Evolutionary conservation across 768 basidiomycete genomes (phyloP), one percentile per base, ranked within the genome.

Genomic region (Tubosaeta sp.): DNA sequence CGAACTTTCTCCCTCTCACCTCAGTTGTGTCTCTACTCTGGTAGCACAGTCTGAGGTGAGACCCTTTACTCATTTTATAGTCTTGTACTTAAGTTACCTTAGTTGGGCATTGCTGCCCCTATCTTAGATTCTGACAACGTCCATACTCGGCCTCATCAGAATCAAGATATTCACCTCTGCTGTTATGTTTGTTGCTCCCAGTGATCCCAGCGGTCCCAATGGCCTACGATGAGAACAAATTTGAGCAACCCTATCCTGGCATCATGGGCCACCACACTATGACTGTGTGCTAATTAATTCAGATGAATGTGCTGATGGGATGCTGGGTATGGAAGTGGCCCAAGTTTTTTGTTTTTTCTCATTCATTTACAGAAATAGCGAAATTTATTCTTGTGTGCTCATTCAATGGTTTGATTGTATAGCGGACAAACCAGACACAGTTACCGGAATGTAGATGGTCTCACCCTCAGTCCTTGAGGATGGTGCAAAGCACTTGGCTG

Each of bases 251-350:
- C 58, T 55, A 14, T 50, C 50, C 1, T 74, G 71, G 71, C 56
- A 57, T n/a, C 54, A 54, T 8, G 63, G 59, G 1, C 35, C 53
- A 19, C 39, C 62, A n/a, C 49, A 63, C 1, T 55, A 63, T 45
- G 71, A 75, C 47, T 69, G 65, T 31, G 52, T 68, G 8, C 66
- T 66, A 21, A 41, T 69, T 2, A 58, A 42, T 12, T 43, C 46
- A 7, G 59, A 67, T 47, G 19, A 34, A 6, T 47, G 47, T 21
- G 9, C 6, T 13, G 41, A 52, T 14, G 64, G 68, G 4, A 67
- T 71, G 45, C 44, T 44, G 0, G 61, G 65, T 3, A 55, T 71
- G 9, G 48, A 54, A 3, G 55, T 66, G 8, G 68, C 61, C 2
- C 50, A 58, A 0, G 60, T 66, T 10, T 52, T 57, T 8, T 51